A percentile compares a stretch with the other conserved stretches of the same genome.
Conservation (phyloP, 169 alveolate genomes). For the Miamiensis avidus region DNA sequence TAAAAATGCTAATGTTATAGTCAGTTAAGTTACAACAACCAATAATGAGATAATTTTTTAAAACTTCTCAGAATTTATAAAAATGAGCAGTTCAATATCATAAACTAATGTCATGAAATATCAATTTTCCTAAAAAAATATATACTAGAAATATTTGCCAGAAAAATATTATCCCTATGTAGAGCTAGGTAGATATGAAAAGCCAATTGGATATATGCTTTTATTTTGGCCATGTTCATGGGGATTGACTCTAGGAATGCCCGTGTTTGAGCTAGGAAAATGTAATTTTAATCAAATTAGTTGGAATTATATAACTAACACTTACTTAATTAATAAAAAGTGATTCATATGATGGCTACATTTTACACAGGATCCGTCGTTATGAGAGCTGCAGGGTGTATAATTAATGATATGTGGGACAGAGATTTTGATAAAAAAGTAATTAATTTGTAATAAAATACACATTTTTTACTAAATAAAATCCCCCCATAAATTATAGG, state of each 20-base stretch:
- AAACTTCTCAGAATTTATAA: too few species aligned
- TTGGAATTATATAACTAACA: too few species aligned
- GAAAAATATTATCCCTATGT: conserved; percentile 55
- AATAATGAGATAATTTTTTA: too few species aligned
- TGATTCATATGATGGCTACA: too few species aligned
- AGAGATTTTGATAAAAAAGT: conserved; percentile 68
- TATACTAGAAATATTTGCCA: conserved; percentile 3
- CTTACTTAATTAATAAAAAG: too few species aligned
- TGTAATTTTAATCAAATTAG: background rate
- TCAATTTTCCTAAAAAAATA: too few species aligned
- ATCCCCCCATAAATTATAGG: conserved; percentile 44
- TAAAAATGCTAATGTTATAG: background rate
- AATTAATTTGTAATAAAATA: background rate
- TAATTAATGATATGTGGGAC: conserved; percentile 76
- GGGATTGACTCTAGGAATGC: conserved; percentile 68
- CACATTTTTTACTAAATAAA: background rate
- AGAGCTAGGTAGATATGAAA: conserved; percentile 62
- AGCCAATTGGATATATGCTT: conserved; percentile 69
- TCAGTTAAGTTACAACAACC: too few species aligned
- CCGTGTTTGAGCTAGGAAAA: conserved; percentile 41
- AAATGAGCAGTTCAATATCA: too few species aligned
- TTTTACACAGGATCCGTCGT: conserved; percentile 69
- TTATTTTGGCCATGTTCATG: conserved; percentile 70
- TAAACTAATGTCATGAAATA: too few species aligned
- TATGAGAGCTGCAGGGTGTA: conserved; percentile 81